Evolutionary conservation across 2,329 filamentous ascomycete species (phyloP).

Genomic region (Periconia macrospinosa): DNA sequence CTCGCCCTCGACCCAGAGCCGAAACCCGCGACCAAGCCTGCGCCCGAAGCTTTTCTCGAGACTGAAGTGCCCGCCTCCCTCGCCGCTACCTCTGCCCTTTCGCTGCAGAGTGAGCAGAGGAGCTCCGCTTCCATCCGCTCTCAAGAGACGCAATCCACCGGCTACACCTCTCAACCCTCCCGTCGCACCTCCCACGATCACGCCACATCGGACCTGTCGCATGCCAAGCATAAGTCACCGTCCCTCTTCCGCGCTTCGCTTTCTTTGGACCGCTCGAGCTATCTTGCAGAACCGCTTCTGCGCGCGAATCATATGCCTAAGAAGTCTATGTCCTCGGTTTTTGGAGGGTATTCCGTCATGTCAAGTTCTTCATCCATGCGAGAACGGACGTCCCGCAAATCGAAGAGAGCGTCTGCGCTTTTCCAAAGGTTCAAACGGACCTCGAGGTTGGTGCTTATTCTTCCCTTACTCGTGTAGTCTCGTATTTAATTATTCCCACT

Average conservation of each 20-base stretch:
- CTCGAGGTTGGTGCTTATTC: slow-evolving; percentile 28
- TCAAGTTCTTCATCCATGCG: slow-evolving; percentile 26
- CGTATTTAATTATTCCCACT: slow-evolving; percentile 16
- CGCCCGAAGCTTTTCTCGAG: neutral
- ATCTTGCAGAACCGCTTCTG: slow-evolving; percentile 17
- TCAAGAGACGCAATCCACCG: slow-evolving; percentile 39
- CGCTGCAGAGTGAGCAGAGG: slow-evolving; percentile 31
- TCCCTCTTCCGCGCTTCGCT: slow-evolving; percentile 18
- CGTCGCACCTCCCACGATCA: slow-evolving; percentile 34
- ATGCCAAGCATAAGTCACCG: slow-evolving; percentile 18
- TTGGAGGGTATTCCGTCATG: slow-evolving; percentile 20
- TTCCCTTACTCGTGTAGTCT: neutral
- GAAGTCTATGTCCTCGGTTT: slow-evolving; percentile 25
- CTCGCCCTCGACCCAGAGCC: slow-evolving; percentile 12
- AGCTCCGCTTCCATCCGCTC: slow-evolving; percentile 40
- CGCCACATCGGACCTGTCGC: slow-evolving; percentile 19
- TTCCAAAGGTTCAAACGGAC: slow-evolving; percentile 25
- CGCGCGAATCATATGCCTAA: slow-evolving; percentile 18
- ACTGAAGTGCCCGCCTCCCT: slow-evolving; percentile 24
- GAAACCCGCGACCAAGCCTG: neutral
- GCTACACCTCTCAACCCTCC: slow-evolving; percentile 36
- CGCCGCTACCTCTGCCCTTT: slow-evolving; percentile 34
- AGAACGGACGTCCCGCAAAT: slow-evolving; percentile 11
- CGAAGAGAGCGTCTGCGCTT: neutral
- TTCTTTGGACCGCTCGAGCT: slow-evolving; percentile 19